A percentile compares a stretch with the other conserved stretches of the same genome.
Evolutionary conservation across 2,329 filamentous ascomycete genomes (phyloP).

Genomic region (Aspergillus sp.): DNA sequence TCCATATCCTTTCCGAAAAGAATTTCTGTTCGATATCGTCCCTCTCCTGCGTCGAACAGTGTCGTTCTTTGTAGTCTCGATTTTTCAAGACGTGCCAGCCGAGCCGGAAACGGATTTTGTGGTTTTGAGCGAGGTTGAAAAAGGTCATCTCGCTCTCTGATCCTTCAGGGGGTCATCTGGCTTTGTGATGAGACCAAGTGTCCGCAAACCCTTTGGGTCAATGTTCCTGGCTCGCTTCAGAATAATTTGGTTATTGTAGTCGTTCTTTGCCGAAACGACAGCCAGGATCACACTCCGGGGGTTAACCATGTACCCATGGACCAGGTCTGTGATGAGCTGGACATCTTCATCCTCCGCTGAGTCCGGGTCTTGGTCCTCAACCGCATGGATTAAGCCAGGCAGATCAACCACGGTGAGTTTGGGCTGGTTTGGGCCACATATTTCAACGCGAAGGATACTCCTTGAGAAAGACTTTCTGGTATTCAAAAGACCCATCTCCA

Average conservation of each 20-base stretch:
- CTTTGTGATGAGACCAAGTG: conserved; percentile 53
- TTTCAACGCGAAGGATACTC: no score
- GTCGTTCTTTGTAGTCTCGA: neutral
- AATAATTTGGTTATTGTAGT: conserved; percentile 45
- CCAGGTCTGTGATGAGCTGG: no score
- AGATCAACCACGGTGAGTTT: no score
- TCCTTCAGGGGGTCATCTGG: conserved; percentile 43
- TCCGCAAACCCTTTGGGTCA: conserved; percentile 35
- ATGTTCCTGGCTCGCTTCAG: conserved; percentile 33
- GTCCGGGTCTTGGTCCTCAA: no score
- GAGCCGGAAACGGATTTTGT: neutral
- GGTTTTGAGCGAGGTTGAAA: neutral
- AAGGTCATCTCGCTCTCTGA: neutral
- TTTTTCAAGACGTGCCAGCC: neutral
- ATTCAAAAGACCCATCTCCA: no score
- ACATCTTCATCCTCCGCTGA: no score
- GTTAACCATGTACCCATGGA: no score
- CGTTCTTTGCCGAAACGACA: conserved; percentile 40
- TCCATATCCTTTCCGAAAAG: neutral
- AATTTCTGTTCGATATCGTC: neutral
- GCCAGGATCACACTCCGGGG: conserved; percentile 27
- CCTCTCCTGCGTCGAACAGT: neutral
- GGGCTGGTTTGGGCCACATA: no score
- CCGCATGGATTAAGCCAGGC: no score
- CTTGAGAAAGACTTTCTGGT: no score